Base-by-base conservation (phyloP, 495 filamentous ascomycete species). In the Chaetomium tenue region DNA sequence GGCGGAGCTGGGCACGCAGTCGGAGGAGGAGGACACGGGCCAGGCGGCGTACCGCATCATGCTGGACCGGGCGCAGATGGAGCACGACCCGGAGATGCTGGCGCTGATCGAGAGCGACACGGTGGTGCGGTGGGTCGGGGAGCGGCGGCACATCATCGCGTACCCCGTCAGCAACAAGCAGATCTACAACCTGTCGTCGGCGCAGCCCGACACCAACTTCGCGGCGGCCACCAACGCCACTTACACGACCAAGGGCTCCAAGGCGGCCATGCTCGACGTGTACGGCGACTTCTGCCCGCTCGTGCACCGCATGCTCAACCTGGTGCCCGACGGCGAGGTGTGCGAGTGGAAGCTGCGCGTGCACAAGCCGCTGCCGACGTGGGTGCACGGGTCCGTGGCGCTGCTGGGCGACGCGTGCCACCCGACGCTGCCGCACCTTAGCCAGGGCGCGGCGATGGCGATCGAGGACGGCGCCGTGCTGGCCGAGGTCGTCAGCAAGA, bases 41-140 rank as follows among this genome's bases (percentile, higher is more conserved):
- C 87, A 93, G 71, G 89, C 89, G 18, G 90, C 89, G n/a, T 93
- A 92, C 81, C 84, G 90, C 16, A 92, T 94, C 78, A 89, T 93
- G 87, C 84, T 93, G 63, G 82, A 80, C 59, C 84, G 87, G 18
- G 79, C 83, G 50, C 82, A 91, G 66, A 86, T 91, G 83, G 76
- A 80, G 62, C 70, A 81, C 56, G 87, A 92, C 73, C 82, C 86
- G 0, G 87, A 90, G 67, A 83, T 92, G 18, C 76, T 89, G 26
- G 84, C 78, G 30, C 82, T 93, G 7, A 76, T 93, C 15, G 83
- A 89, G 63, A 77, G 79, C 65, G 86, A 88, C 65, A 78, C 75
- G n/a, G 89, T 89, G 13, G 87, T 86, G 9, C 84, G 90, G 40
- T 93, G 89, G 90, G 90, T 93, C 62, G 89, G 90, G 51, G 84